Conservation (phyloP, 768 basidiomycete species). For the Albatrellus ellisii region DNA sequence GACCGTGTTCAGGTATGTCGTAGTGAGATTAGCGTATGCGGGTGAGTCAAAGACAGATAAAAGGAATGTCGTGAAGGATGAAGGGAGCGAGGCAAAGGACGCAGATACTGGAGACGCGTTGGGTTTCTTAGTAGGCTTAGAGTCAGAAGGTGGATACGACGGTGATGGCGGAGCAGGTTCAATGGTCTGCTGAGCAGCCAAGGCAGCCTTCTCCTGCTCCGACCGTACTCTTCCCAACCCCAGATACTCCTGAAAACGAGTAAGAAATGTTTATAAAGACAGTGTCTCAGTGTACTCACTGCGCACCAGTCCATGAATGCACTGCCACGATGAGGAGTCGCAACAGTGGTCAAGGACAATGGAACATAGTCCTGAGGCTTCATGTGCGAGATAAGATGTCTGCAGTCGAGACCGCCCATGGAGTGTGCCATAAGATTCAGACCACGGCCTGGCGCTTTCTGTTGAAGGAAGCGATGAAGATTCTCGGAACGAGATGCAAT, state of each 20-base stretch:
- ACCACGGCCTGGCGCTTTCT: slow-evolving; percentile 57
- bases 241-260: slow-evolving; percentile 56
- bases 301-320: slow-evolving; percentile 99
- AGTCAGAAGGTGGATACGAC: background rate
- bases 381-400: slow-evolving; percentile 82
- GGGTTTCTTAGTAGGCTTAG: slow-evolving; percentile 8
- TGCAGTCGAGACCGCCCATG: slow-evolving; percentile 95
- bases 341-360: slow-evolving; percentile 75
- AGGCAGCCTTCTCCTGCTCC: background rate
- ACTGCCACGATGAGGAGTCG: slow-evolving; percentile 90
- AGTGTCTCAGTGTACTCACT: slow-evolving; percentile 53
- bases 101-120: slow-evolving; percentile 23
- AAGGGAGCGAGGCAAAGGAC: slow-evolving; percentile 55
- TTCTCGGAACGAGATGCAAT: slow-evolving; percentile 68
- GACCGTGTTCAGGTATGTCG: slow-evolving; percentile 59
- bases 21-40: slow-evolving; percentile 89
- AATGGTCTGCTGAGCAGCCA: background rate
- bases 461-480: slow-evolving; percentile 59
- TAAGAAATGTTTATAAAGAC: background rate
- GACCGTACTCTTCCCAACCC: slow-evolving; percentile 49
- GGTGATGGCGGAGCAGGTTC: slow-evolving; percentile 1
- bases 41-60: slow-evolving; percentile 89
- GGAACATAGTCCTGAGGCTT: slow-evolving; percentile 75
- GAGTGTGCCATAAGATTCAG: slow-evolving; percentile 94
- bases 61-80: slow-evolving; percentile 77